These are phyloP conservation scores for Euphorbia celastroides DNA, from an alignment of 441 rosid genomes.

Conservation along the genomic window DNA sequence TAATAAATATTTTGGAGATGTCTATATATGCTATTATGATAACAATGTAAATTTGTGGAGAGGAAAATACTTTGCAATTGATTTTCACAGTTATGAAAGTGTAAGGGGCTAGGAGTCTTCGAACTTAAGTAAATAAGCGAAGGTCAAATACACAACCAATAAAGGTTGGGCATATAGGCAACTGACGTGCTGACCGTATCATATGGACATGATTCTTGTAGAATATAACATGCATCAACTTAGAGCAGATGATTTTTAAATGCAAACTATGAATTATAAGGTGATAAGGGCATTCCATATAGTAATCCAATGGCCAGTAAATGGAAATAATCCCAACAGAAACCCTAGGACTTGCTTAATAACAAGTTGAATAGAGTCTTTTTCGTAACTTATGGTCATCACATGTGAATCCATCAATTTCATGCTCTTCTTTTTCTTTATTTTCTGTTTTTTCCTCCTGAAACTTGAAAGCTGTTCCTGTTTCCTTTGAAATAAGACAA, in stretches of 20 bases:
- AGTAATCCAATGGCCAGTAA: not conserved
- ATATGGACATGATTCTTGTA: not conserved
- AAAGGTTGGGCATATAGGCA: not conserved
- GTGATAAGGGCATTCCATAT: not conserved
- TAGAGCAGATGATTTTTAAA: not conserved
- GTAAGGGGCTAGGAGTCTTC: not conserved
- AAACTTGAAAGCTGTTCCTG: not conserved
- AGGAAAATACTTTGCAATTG: too few relatives aligned
- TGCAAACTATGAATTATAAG: not conserved
- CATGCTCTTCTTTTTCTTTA: not conserved
- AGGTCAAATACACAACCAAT: not conserved
- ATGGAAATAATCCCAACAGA: not conserved
- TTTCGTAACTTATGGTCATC: not conserved
- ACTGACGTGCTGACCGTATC: too few relatives aligned
- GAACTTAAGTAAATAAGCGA: not conserved
- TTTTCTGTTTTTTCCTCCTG: not conserved
- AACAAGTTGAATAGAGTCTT: not conserved
- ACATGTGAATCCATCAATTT: not conserved
- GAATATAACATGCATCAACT: not conserved
- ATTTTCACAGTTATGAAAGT: not conserved
- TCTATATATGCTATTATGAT: not conserved
- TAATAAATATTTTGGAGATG: not conserved
- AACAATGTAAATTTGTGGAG: not conserved
- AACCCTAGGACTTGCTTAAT: not conserved
- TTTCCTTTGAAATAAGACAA: not conserved